Conservation (phyloP, 2,329 filamentous ascomycete species). For the Cordyceps militaris region DNA sequence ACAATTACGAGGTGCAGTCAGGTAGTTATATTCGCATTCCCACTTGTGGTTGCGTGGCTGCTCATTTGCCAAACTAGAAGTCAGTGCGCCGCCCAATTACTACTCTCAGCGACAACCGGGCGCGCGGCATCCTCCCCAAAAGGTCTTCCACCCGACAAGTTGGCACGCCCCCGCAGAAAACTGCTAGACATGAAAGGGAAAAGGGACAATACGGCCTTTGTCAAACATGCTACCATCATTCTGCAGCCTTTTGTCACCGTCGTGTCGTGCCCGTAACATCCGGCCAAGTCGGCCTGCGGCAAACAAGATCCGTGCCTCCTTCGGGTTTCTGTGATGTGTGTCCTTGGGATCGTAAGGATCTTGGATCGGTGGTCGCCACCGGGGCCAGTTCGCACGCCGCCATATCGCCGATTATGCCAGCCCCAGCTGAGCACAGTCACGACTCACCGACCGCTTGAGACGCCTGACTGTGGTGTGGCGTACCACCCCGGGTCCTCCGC, state of each 20-base stretch:
- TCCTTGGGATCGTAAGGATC: conserved; percentile 3
- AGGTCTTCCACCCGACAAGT: background rate
- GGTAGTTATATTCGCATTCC: background rate
- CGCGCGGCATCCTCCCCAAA: background rate
- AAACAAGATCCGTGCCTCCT: background rate
- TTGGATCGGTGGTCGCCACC: conserved; percentile 8
- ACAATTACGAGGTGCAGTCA: background rate
- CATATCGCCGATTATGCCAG: conserved; percentile 11
- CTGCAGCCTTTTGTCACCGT: background rate
- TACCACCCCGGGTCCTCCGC: background rate
- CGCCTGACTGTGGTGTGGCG: background rate
- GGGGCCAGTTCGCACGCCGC: conserved; percentile 8
- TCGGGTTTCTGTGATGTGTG: background rate
- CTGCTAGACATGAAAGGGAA: background rate
- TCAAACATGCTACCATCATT: background rate
- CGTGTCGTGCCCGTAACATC: background rate
- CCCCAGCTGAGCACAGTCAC: conserved; percentile 11
- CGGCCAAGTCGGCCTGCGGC: background rate
- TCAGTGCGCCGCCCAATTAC: background rate
- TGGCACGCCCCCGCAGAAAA: background rate
- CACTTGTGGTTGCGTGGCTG: background rate
- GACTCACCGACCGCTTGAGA: background rate
- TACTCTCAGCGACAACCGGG: background rate
- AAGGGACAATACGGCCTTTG: background rate
- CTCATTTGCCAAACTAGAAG: background rate